These are phyloP conservation scores for Austropuccinia psidii DNA, from an alignment of 1,284 basidiomycete species.

Conservation along the genomic window DNA sequence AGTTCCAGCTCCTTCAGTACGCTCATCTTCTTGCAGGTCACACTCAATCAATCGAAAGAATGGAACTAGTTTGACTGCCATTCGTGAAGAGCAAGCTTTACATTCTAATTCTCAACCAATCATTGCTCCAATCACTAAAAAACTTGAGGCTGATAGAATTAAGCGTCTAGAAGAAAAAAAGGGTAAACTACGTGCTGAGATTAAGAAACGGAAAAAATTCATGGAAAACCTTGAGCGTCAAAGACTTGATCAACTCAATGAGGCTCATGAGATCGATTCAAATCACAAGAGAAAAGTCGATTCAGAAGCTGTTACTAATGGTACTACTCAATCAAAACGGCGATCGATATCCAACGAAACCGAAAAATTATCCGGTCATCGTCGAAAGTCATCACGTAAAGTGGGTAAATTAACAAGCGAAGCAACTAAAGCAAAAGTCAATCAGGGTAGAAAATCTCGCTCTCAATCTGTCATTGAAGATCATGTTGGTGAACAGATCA, in stretches of 20 bases:
- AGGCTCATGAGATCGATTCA: background rate
- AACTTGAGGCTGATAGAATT: slow-evolving; percentile 9
- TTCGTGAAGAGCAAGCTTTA: slow-evolving; percentile 31
- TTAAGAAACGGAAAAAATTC: slow-evolving; percentile 22
- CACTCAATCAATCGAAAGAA: background rate
- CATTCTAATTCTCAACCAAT: background rate
- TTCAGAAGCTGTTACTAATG: background rate
- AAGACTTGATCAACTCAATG: background rate
- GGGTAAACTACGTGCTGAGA: slow-evolving; percentile 7
- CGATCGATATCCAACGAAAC: slow-evolving; percentile 9
- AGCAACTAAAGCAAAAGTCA: slow-evolving; percentile 21
- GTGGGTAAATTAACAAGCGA: slow-evolving; percentile 24
- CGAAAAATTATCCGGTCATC: background rate
- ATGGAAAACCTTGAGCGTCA: slow-evolving; percentile 3
- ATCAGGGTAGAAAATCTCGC: slow-evolving; percentile 9
- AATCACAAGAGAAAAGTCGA: background rate
- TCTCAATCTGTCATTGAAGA: slow-evolving; percentile 20
- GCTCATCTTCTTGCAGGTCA: slow-evolving; percentile 1
- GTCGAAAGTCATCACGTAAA: slow-evolving; percentile 3
- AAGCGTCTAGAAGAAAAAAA: slow-evolving; percentile 23
- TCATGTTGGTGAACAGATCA: background rate
- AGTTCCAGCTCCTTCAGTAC: slow-evolving; percentile 14
- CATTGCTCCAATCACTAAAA: slow-evolving; percentile 27
- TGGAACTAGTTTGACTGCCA: slow-evolving; percentile 1
- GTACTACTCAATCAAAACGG: background rate